Conservation (phyloP, 2,329 filamentous ascomycete genomes). For the Monilinia vaccinii-corymbosi region DNA sequence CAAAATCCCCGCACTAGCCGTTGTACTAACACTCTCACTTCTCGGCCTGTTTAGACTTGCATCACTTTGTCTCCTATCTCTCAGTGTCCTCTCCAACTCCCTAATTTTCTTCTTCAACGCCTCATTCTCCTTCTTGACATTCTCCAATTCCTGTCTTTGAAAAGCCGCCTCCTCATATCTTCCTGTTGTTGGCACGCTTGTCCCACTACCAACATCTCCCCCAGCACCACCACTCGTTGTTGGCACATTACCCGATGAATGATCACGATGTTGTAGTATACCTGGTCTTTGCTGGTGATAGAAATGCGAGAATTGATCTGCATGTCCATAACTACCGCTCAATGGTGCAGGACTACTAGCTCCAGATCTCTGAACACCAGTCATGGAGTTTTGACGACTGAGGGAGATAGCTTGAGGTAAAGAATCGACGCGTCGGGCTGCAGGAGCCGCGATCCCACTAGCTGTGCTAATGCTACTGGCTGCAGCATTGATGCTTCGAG, state of each 20-base stretch:
- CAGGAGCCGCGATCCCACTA: slow-evolving; percentile 19
- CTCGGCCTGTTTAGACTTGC: slow-evolving; percentile 33
- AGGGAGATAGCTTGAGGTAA: slow-evolving; percentile 22
- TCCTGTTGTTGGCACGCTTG: slow-evolving; percentile 45
- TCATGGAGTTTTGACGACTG: slow-evolving; percentile 28
- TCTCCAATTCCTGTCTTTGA: slow-evolving; percentile 51
- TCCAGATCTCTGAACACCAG: slow-evolving; percentile 24
- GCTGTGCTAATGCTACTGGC: slow-evolving; percentile 31
- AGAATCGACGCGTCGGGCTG: slow-evolving; percentile 14
- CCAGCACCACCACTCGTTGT: not conserved
- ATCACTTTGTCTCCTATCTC: slow-evolving; percentile 30
- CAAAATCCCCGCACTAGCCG: slow-evolving; percentile 35
- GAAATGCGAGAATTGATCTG: slow-evolving; percentile 26
- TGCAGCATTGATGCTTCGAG: slow-evolving; percentile 41
- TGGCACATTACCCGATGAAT: slow-evolving; percentile 17
- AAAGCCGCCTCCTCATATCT: slow-evolving; percentile 55
- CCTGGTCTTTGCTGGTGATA: slow-evolving; percentile 21
- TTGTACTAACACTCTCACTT: slow-evolving; percentile 46
- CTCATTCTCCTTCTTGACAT: slow-evolving; percentile 56
- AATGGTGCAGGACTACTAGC: slow-evolving; percentile 25
- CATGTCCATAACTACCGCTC: slow-evolving; percentile 21
- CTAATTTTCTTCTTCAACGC: slow-evolving; percentile 49
- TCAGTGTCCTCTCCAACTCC: slow-evolving; percentile 49
- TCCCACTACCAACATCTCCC: slow-evolving; percentile 18
- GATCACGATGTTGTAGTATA: slow-evolving; percentile 21